Evolutionary conservation across 768 basidiomycete genomes (phyloP).

Genomic region (Tricholomella constricta): DNA sequence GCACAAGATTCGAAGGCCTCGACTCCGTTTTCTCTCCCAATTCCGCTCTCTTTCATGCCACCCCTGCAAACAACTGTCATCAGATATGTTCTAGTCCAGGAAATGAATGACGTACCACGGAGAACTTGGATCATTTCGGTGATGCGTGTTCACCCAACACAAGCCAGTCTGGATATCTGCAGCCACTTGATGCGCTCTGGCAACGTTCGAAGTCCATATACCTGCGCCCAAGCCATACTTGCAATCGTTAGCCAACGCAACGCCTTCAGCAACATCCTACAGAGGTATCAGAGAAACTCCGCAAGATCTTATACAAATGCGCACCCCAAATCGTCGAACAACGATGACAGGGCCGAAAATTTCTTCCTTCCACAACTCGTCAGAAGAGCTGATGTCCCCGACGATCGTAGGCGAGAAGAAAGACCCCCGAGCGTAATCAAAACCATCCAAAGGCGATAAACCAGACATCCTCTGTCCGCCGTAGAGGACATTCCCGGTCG

Average conservation of each 20-base stretch:
- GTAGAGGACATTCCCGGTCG: constrained; percentile 49
- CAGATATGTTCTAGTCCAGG: not conserved
- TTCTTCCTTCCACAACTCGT: constrained; percentile 80
- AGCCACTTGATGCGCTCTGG: constrained; percentile 75
- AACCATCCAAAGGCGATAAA: constrained; percentile 64
- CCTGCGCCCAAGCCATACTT: constrained; percentile 83
- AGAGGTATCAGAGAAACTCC: not conserved
- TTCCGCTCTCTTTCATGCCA: constrained; percentile 88
- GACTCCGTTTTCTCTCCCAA: constrained; percentile 83
- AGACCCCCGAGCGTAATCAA: constrained; percentile 67
- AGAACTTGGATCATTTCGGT: constrained; percentile 86
- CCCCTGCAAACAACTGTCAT: constrained; percentile 53
- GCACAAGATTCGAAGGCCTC: constrained; percentile 80
- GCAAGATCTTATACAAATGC: constrained; percentile 6
- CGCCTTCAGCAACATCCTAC: constrained; percentile 65
- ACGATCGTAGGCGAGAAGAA: constrained; percentile 86
- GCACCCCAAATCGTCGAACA: constrained; percentile 45
- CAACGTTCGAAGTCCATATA: constrained; percentile 77
- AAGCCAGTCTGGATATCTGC: constrained; percentile 71
- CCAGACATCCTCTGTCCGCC: constrained; percentile 73
- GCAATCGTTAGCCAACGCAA: constrained; percentile 70
- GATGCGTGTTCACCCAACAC: constrained; percentile 89
- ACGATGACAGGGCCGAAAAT: constrained; percentile 87
- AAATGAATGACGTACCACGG: constrained; percentile 61
- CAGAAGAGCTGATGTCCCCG: constrained; percentile 51